Base-by-base conservation (phyloP, 1,139 yeast genomes). In the Saccharomyces hybrid region DNA sequence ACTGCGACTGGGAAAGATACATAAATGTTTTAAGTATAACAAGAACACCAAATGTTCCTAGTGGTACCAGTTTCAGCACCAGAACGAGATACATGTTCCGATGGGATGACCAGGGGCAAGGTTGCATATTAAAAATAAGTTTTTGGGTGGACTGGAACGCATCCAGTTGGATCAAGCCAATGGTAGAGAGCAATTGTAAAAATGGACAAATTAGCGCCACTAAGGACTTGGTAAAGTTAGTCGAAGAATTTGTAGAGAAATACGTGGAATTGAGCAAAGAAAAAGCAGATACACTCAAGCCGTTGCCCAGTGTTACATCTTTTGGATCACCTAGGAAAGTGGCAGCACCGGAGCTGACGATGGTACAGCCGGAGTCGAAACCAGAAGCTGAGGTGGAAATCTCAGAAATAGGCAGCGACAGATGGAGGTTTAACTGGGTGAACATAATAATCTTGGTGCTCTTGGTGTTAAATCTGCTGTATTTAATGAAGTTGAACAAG, bases 1-100 rank as follows among this genome's bases (percentile, higher is more conserved):
- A 84, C 58, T 77, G 77, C 64, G 87, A 87, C 62, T 74, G 80
- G 50, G 77, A 80, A 3, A 73, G 76, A 27, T 74, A 71, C 56
- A 79, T 85, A 50, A 74, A 80, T 46, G 83, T 87, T 6, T 78
- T 84, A 25, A 88, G 85, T 59, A 71, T 80, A 0, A 86, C 96
- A 0, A 77, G 77, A 25, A 88, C 97, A 0, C 99, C 98, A 0
- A 97, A 91, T 69, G 97, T 91, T 26, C 99, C 99, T 1, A 85
- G 90, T 59, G 99, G 99, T 5, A 79, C 79, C 58, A 76, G 88
- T 1, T 91, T 91, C 69, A 77, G 80, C 55, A 87, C 90, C n/a
- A 78, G 81, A 58, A 88, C 97, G 0, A 78, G 84, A 57, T 75
- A 83, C 42, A 79, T 79, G 59, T 69, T 90, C 46, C 78, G 84